phyloP scores from a whole-genome alignment of 139 green algal genomes.

The Zygnema circumcarinatum region DNA sequence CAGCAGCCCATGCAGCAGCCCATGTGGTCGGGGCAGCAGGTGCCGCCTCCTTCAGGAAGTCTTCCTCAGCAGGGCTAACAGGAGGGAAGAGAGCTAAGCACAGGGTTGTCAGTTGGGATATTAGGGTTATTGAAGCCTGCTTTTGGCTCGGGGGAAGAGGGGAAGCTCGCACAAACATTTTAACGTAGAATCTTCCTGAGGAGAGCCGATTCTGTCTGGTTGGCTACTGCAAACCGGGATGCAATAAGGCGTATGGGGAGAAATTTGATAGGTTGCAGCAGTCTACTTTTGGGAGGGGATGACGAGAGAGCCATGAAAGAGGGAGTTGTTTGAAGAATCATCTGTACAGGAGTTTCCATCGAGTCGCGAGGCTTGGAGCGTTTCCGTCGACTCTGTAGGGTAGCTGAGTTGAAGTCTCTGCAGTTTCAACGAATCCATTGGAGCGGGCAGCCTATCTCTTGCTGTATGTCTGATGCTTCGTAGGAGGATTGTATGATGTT shows the following conservation, averaged over 20 bases:
- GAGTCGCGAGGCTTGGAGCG: not conserved
- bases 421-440: not conserved
- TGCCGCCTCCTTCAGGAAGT: not conserved
- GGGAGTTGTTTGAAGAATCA: not conserved
- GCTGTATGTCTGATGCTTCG: not conserved
- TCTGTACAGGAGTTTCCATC: not conserved
- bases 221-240: not conserved
- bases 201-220: no score
- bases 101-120: not conserved
- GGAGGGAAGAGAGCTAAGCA: not conserved
- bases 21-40: not conserved
- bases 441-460: not conserved
- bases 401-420: not conserved
- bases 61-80: not conserved
- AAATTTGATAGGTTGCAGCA: no score
- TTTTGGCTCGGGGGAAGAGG: not conserved
- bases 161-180: not conserved
- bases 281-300: not conserved
- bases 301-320: not conserved
- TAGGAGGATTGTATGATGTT: not conserved
- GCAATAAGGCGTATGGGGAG: not conserved
- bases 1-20: conserved; percentile 8
- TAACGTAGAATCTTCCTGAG: no score
- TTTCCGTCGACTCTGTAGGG: not conserved
- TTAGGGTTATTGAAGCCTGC: not conserved